Evolutionary conservation across 768 basidiomycete species (phyloP).

Genomic region (Goffeauzyma gilvescens): DNA sequence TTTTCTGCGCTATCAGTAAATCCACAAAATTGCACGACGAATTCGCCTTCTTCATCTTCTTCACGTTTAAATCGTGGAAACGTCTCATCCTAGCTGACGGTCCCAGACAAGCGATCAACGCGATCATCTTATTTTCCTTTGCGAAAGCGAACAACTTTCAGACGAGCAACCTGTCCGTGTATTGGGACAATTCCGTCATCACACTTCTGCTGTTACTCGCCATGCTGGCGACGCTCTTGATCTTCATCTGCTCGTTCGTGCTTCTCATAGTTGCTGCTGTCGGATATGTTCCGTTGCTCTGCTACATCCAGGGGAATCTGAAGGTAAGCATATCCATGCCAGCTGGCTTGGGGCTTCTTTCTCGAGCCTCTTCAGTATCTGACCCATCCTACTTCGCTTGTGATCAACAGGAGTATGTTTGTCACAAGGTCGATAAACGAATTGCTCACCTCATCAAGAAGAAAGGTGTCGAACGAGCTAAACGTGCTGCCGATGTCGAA

Average conservation of each 20-base stretch:
- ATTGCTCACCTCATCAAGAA: conserved; percentile 85
- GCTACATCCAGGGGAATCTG: conserved; percentile 88
- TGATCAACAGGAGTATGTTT: conserved; percentile 64
- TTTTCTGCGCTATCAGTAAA: conserved; percentile 87
- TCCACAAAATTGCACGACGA: conserved; percentile 93
- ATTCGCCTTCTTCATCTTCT: conserved; percentile 98
- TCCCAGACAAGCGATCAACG: conserved; percentile 93
- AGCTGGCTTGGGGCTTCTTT: not conserved
- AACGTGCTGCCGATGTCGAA: conserved; percentile 59
- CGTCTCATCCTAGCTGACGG: conserved; percentile 77
- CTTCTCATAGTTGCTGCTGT: conserved; percentile 66
- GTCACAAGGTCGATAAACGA: conserved; percentile 98
- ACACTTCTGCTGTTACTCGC: conserved; percentile 71
- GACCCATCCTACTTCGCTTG: not conserved
- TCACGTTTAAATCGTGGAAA: conserved; percentile 96
- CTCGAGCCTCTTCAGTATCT: not conserved
- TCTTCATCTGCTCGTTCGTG: conserved; percentile 68
- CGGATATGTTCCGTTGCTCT: conserved; percentile 80
- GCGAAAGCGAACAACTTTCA: conserved; percentile 55
- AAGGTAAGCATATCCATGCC: conserved; percentile 59
- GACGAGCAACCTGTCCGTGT: conserved; percentile 41
- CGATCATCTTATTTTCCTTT: conserved; percentile 84
- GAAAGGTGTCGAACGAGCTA: conserved; percentile 65
- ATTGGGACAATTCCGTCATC: conserved; percentile 42
- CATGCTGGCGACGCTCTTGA: conserved; percentile 70